Base-by-base conservation (phyloP, 2,329 filamentous ascomycete genomes). In the Neonectria hederae region DNA sequence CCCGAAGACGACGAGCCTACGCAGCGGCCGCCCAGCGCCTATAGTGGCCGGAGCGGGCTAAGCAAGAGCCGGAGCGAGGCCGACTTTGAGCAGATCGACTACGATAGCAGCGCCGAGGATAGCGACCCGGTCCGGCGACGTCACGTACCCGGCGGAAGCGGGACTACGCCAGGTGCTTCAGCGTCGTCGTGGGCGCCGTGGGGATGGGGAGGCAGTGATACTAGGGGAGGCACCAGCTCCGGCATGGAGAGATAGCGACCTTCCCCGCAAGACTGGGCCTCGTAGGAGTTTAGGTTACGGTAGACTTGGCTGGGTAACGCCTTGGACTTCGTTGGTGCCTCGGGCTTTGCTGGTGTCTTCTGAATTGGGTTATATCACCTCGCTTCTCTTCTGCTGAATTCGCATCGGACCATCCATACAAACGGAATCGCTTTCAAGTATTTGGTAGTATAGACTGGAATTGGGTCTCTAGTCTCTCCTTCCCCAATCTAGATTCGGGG, bases 81-180 rank as follows among this genome's bases (percentile, higher is more conserved):
- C 21, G 95, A 97, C 72, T 97, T 97, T 75, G 94, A 97, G 75
- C 92, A 93, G 76, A 92, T 97, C 70, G 92, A 96, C 66, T 89
- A 90, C 35, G 91, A 94, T 75, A 90, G 89, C 73, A 85, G 85
- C 10, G 82, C 81, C 26, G 89, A 87, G 74, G 86, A 87, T 49
- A 83, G 81, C 32, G 82, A 72, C 10, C 73, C 72, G 19, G 73
- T 80, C 26, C 75, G 78, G 59, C 75, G 75, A 65, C 77, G 76
- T 54, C 67, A 77, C 26, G 67, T 71, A 22, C 59, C 67, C 21
- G 67, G 68, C 40, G 70, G 68, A 19, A 53, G 71, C 38, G 64
- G 66, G 49, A 61, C 70, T 22, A 66, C 66, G 55, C 63, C 69
- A 28, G 76, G 76, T n/a, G 78, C 78, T 2, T 80, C 80, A 1